These are phyloP conservation scores for Mallotus japonicus DNA, from an alignment of 441 rosid genomes.

Conservation along the genomic window DNA sequence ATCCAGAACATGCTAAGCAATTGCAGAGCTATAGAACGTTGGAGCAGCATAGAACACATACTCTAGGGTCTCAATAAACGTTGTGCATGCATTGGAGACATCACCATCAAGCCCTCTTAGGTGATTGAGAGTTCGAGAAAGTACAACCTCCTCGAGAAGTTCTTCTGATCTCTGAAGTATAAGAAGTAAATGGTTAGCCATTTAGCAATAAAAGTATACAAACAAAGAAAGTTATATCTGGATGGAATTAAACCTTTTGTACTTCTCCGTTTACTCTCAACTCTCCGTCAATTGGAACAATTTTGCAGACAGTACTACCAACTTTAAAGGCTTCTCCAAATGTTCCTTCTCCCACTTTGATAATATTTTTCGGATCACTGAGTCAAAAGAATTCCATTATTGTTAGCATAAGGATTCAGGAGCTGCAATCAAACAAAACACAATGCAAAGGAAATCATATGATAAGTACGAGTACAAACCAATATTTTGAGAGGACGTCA, in stretches of 20 bases:
- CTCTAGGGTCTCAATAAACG: slow-evolving; percentile 80
- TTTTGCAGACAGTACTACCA: slow-evolving; percentile 83
- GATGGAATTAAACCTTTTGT: slow-evolving; percentile 59
- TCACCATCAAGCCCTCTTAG: slow-evolving; percentile 43
- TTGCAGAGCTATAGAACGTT: slow-evolving; percentile 4
- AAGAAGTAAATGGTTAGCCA: slow-evolving; percentile 16
- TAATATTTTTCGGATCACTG: slow-evolving; percentile 69
- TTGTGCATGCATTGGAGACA: slow-evolving; percentile 49
- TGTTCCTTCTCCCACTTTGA: slow-evolving; percentile 96
- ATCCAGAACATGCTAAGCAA: slow-evolving; percentile 12
- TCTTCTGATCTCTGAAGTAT: slow-evolving; percentile 86
- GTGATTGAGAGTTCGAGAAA: slow-evolving; percentile 74
- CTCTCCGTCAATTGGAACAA: slow-evolving; percentile 95
- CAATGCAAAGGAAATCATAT: background rate
- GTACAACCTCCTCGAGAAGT: slow-evolving; percentile 84
- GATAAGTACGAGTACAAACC: slow-evolving; percentile 42
- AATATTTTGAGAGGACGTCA: slow-evolving; percentile 71
- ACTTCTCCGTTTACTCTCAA: slow-evolving; percentile 83
- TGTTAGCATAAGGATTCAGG: slow-evolving; percentile 22
- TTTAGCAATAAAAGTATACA: slow-evolving; percentile 12
- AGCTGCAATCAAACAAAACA: slow-evolving; percentile 17
- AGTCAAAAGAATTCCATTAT: slow-evolving; percentile 22
- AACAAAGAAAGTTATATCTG: slow-evolving; percentile 1
- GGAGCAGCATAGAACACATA: slow-evolving; percentile 41
- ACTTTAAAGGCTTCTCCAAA: slow-evolving; percentile 91